Conservation (phyloP, 345 rosid species). For the Syzygium aqueum region DNA sequence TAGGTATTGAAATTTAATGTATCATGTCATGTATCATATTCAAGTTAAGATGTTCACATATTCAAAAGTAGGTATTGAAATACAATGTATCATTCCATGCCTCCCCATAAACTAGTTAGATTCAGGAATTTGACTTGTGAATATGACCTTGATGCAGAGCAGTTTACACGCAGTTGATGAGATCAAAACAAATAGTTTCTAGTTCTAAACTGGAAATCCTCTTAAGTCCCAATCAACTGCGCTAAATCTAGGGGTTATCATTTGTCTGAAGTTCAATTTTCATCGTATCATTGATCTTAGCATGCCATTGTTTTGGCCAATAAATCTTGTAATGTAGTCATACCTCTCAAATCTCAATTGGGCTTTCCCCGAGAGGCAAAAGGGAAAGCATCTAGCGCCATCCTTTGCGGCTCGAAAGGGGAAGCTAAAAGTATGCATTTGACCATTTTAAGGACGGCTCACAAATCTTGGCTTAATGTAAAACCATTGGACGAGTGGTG, state of each 20-base stretch:
- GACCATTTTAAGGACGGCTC: background rate
- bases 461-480: background rate
- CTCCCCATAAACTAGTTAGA: background rate
- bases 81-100: background rate
- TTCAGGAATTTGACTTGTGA: background rate
- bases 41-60: background rate
- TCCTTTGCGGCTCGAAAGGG: background rate
- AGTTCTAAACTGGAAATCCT: background rate
- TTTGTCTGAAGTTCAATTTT: background rate
- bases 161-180: background rate
- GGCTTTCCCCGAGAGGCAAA: background rate
- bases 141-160: background rate
- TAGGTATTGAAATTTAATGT: too few species aligned
- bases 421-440: background rate
- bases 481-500: background rate
- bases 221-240: background rate
- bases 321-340: background rate
- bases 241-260: background rate
- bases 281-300: background rate
- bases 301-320: background rate
- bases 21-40: background rate
- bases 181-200: background rate
- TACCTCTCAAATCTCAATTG: background rate
- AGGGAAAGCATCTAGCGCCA: background rate
- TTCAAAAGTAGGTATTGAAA: background rate